These are phyloP conservation scores for Zea luxurians DNA, from an alignment of 176 grass and related monocot genomes.

Conservation along the genomic window DNA sequence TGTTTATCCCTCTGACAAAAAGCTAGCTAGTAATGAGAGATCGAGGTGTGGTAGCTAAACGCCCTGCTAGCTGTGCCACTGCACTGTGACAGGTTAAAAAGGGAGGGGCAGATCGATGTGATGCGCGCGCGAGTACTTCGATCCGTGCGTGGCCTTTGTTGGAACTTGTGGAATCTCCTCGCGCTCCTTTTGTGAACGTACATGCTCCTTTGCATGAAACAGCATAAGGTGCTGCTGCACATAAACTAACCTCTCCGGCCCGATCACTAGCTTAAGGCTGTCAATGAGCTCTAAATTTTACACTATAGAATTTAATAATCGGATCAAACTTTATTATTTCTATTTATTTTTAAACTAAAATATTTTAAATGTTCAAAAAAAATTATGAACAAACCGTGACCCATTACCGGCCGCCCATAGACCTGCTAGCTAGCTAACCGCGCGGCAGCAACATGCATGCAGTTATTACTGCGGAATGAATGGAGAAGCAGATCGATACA, in stretches of 20 bases:
- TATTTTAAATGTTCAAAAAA: too few species aligned
- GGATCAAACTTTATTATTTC: too few species aligned
- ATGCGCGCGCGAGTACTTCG: not conserved
- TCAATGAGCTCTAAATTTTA: too few species aligned
- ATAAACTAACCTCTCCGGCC: conserved; percentile 28
- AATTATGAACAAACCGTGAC: too few species aligned
- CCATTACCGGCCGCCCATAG: too few species aligned
- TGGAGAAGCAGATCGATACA: too few species aligned
- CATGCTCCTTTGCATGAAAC: conserved; percentile 38
- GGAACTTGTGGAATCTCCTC: conserved; percentile 38
- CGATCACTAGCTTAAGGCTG: too few species aligned
- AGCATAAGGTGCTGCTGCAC: conserved; percentile 17
- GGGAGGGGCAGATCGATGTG: conserved; percentile 6
- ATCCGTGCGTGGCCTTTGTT: conserved; percentile 29
- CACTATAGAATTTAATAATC: too few species aligned
- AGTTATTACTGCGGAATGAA: too few species aligned
- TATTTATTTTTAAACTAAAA: too few species aligned
- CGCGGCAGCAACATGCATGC: too few species aligned
- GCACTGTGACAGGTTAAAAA: not conserved
- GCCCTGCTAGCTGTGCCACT: not conserved
- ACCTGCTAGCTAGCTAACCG: too few species aligned
- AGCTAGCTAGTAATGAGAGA: not conserved
- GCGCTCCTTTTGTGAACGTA: conserved; percentile 29
- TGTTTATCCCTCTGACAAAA: conserved; percentile 28
- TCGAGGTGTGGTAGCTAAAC: not conserved